phyloP scores from a whole-genome alignment of 169 alveolate genomes.

The Blepharisma undulans region DNA sequence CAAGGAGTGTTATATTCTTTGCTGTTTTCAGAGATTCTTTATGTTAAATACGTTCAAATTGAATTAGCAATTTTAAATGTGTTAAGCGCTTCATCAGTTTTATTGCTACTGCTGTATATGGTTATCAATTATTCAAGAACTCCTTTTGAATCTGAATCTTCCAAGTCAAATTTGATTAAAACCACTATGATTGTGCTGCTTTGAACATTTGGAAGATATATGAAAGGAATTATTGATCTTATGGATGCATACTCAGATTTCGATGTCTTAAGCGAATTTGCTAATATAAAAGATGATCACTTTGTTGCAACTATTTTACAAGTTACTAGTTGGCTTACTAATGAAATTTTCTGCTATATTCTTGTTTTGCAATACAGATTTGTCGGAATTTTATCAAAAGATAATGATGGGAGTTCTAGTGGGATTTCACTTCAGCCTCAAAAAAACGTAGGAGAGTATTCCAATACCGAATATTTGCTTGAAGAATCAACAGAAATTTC shows the following conservation, averaged over 20 bases:
- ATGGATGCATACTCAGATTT: neutral
- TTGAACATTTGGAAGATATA: slow-evolving; percentile 21
- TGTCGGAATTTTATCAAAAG: neutral
- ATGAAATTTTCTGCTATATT: neutral
- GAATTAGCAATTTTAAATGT: slow-evolving; percentile 7
- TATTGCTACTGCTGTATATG: slow-evolving; percentile 3
- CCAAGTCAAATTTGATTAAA: neutral
- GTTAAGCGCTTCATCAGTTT: slow-evolving; percentile 13
- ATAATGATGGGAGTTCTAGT: neutral
- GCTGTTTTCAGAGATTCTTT: neutral
- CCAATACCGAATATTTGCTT: neutral
- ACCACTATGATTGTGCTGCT: neutral
- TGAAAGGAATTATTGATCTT: slow-evolving; percentile 20
- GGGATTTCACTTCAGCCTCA: neutral
- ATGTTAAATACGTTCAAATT: neutral
- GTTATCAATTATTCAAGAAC: neutral
- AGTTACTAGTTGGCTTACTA: neutral
- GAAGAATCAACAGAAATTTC: neutral
- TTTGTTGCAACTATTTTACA: neutral
- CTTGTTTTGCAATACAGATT: neutral
- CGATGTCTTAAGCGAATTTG: neutral
- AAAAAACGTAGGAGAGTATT: neutral
- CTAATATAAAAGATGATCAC: neutral
- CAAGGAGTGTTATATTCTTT: neutral
- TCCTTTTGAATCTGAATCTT: neutral